These are phyloP conservation scores for Usnea hakonensis DNA, from an alignment of 495 filamentous ascomycete species.

Conservation along the genomic window DNA sequence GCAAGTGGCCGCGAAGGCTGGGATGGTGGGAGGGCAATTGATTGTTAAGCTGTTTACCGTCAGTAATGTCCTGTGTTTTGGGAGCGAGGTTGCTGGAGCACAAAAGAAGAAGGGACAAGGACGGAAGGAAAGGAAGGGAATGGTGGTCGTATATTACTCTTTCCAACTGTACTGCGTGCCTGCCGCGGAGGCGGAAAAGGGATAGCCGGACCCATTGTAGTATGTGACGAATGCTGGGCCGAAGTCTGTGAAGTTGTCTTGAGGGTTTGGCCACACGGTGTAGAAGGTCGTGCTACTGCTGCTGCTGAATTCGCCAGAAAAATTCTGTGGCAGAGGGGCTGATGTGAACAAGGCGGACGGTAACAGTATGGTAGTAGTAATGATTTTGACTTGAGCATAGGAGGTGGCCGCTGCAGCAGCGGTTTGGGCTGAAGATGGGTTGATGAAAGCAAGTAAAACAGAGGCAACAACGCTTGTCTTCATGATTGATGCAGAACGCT, in stretches of 20 bases:
- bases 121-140: too few species aligned
- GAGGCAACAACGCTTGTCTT: background rate
- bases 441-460: background rate
- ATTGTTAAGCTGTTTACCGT: background rate
- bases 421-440: background rate
- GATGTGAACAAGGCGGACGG: background rate
- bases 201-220: background rate
- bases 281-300: background rate
- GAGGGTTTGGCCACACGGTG: too few species aligned
- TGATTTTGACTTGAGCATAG: background rate
- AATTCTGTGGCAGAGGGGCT: background rate
- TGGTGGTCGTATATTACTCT: background rate
- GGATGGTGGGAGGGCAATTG: background rate
- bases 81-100: too few species aligned
- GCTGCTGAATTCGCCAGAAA: background rate
- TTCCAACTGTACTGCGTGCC: background rate
- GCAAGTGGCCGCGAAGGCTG: background rate
- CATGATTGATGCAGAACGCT: background rate
- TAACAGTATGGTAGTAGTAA: background rate
- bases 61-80: too few species aligned
- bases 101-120: too few species aligned
- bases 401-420: background rate
- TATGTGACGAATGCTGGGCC: background rate
- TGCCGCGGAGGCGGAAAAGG: background rate
- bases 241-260: too few species aligned